Evolutionary conservation across 306 rosid genomes (phyloP).

Genomic region (Trichosanthes truncata): DNA sequence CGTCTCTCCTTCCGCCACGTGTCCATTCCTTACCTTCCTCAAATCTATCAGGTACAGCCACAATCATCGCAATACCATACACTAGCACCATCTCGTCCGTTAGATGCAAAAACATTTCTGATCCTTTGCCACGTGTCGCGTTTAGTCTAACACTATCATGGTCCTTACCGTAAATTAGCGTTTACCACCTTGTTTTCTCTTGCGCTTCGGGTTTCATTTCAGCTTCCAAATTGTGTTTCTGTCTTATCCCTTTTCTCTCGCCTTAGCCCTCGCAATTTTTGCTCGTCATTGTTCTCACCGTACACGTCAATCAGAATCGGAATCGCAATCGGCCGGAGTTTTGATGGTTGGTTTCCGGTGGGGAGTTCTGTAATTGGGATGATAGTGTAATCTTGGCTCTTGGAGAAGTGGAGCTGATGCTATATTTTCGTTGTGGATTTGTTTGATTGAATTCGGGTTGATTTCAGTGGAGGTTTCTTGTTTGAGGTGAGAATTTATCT

Average conservation of each 20-base stretch:
- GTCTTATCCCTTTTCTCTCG: conserved; percentile 10
- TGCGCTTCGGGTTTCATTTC: not conserved
- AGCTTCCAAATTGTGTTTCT: not conserved
- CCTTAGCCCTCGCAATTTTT: not conserved
- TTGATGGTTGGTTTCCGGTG: not conserved
- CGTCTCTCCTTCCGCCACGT: not conserved
- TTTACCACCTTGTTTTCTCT: not conserved
- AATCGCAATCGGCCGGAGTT: not conserved
- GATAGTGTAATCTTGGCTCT: not conserved
- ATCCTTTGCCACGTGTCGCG: not conserved
- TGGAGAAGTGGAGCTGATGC: not conserved
- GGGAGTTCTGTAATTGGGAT: not conserved
- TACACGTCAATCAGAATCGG: not conserved
- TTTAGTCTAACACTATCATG: not conserved
- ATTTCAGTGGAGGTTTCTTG: not conserved
- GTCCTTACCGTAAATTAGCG: not conserved
- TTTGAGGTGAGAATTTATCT: not conserved
- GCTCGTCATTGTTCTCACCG: not conserved
- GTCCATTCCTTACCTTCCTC: not conserved
- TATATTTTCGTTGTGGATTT: not conserved
- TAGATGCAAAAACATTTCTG: not conserved
- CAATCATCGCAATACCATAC: not conserved
- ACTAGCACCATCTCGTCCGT: not conserved
- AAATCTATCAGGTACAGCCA: not conserved
- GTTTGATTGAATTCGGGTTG: not conserved